phyloP scores from a whole-genome alignment of 2,329 filamentous ascomycete species.

The Chaetomiaceae sp. region DNA sequence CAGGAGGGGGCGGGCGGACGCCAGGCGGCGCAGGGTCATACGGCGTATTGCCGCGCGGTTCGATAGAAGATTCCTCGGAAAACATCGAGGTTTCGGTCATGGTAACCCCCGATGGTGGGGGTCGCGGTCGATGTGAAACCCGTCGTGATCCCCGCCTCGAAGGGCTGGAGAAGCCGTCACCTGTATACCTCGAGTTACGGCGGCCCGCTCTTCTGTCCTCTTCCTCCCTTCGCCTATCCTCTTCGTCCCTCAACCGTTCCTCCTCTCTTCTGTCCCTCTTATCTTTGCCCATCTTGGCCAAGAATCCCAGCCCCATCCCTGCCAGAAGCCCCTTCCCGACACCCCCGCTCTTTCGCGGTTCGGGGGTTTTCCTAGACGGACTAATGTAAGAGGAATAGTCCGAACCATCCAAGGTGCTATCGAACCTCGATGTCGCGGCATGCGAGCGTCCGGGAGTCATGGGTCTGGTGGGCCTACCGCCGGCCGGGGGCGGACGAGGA shows the following conservation, averaged over 20 bases:
- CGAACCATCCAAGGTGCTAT: slow-evolving; percentile 47
- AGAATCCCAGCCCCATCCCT: slow-evolving; percentile 63
- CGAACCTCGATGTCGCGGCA: slow-evolving; percentile 38
- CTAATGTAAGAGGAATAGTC: slow-evolving; percentile 59
- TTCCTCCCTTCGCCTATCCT: slow-evolving; percentile 42
- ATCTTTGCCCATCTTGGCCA: slow-evolving; percentile 62
- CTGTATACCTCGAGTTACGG: slow-evolving; percentile 62
- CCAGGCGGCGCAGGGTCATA: slow-evolving; percentile 31
- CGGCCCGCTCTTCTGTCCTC: slow-evolving; percentile 55
- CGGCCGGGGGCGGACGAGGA: slow-evolving; percentile 40
- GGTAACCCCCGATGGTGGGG: slow-evolving; percentile 22
- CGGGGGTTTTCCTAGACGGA: slow-evolving; percentile 54
- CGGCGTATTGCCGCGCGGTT: slow-evolving; percentile 34
- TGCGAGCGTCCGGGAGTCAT: slow-evolving; percentile 47
- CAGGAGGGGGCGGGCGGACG: slow-evolving; percentile 13
- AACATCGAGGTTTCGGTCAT: slow-evolving; percentile 26
- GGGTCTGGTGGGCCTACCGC: slow-evolving; percentile 43
- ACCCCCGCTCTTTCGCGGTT: slow-evolving; percentile 38
- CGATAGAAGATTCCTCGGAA: slow-evolving; percentile 36
- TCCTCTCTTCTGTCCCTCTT: slow-evolving; percentile 52
- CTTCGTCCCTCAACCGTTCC: slow-evolving; percentile 35
- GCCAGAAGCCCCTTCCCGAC: slow-evolving; percentile 56
- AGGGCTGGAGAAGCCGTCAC: slow-evolving; percentile 58
- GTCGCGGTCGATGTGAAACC: slow-evolving; percentile 25
- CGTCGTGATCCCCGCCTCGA: slow-evolving; percentile 38